Evolutionary conservation across 768 basidiomycete species (phyloP).

Genomic region (Tubosaeta sp.): DNA sequence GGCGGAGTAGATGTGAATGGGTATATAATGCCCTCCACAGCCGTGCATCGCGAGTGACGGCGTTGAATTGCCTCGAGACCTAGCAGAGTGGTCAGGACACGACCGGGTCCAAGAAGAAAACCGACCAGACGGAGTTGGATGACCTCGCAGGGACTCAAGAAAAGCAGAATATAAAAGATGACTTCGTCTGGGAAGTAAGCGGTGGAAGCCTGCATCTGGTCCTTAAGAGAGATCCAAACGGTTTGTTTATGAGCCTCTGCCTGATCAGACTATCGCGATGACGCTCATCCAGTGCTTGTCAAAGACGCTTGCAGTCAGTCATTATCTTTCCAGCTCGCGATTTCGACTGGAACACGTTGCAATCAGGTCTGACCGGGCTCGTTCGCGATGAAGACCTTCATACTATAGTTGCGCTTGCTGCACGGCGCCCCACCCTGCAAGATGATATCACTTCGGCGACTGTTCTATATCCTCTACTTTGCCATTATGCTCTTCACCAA

Average conservation of each 20-base stretch:
- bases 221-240: background rate
- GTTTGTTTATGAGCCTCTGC: background rate
- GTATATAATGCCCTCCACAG: conserved; percentile 18
- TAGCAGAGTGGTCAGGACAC: background rate
- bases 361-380: conserved; percentile 9
- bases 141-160: conserved; percentile 14
- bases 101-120: background rate
- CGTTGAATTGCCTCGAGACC: conserved; percentile 18
- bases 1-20: conserved; percentile 15
- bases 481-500: conserved; percentile 20
- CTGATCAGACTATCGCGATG: background rate
- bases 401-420: background rate
- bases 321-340: background rate
- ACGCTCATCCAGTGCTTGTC: no score
- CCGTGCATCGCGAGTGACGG: conserved; percentile 12
- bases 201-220: conserved; percentile 9
- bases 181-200: conserved; percentile 17
- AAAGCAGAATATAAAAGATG: conserved; percentile 10
- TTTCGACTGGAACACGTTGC: background rate
- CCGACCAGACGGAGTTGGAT: conserved; percentile 17
- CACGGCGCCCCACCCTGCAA: conserved; percentile 1
- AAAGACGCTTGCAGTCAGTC: no score
- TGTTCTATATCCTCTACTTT: conserved; percentile 13
- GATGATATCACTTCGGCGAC: conserved; percentile 15
- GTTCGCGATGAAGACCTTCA: background rate